Percentiles rank a stretch among this genome's conserved stretches.
Conservation (phyloP, 2,329 filamentous ascomycete species). For the Xenoacremonium recifei region DNA sequence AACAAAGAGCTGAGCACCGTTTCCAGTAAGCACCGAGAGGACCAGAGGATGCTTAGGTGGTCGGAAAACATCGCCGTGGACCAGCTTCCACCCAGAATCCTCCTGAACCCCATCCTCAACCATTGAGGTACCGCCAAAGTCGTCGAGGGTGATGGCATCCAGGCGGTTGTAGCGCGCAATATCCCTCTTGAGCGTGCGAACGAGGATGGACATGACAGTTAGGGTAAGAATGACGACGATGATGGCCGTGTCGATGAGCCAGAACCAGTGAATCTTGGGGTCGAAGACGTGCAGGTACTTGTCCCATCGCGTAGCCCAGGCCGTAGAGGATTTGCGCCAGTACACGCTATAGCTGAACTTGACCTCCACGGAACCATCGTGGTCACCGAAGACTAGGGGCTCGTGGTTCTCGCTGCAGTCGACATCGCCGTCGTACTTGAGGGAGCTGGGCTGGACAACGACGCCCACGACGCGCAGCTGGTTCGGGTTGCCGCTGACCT, state of each 20-base stretch:
- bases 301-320: constrained; percentile 97
- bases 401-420: constrained; percentile 62
- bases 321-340: constrained; percentile 80
- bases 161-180: constrained; percentile 95
- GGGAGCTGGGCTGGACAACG: constrained; percentile 78
- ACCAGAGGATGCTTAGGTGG: constrained; percentile 79
- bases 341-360: constrained; percentile 90
- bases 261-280: constrained; percentile 99
- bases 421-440: constrained; percentile 53
- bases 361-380: constrained; percentile 51
- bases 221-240: constrained; percentile 90
- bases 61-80: constrained; percentile 96
- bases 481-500: constrained; percentile 62
- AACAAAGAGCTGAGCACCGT: constrained; percentile 93
- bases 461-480: constrained; percentile 90
- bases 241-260: constrained; percentile 90
- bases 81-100: constrained; percentile 97
- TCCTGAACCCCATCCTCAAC: constrained; percentile 93
- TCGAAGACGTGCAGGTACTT: constrained; percentile 98
- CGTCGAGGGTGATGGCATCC: constrained; percentile 86
- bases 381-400: constrained; percentile 62
- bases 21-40: constrained; percentile 84
- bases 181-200: constrained; percentile 87
- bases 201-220: constrained; percentile 88
- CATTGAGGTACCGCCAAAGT: constrained; percentile 75